phyloP scores from a whole-genome alignment of 805 yeast genomes.

The Wickerhamomyces subpelliculosus region DNA sequence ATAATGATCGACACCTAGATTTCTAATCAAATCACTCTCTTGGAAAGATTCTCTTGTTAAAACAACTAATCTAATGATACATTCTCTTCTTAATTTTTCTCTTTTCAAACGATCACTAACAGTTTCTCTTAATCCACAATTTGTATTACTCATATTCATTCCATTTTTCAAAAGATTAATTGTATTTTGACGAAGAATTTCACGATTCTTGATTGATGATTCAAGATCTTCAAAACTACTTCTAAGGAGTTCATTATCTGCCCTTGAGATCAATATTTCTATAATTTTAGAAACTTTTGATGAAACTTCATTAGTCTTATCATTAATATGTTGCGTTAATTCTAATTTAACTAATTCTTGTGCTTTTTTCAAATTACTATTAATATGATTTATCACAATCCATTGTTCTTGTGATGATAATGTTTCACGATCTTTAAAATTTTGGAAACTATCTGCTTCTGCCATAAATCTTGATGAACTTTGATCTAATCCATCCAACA shows the following conservation, averaged over 20 bases:
- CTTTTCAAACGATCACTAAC: conserved; percentile 12
- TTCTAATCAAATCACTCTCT: conserved; percentile 14
- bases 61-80: conserved; percentile 15
- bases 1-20: conserved; percentile 14
- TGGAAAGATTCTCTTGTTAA: conserved; percentile 10
- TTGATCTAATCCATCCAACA: background rate
- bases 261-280: conserved; percentile 17
- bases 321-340: conserved; percentile 6
- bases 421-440: conserved; percentile 2
- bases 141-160: conserved; percentile 11
- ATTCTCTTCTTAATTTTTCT: conserved; percentile 17
- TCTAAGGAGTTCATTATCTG: conserved; percentile 19
- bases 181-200: conserved; percentile 8
- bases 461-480: conserved; percentile 7
- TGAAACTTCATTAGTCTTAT: conserved; percentile 13
- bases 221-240: conserved; percentile 7
- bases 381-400: conserved; percentile 8
- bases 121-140: conserved; percentile 21
- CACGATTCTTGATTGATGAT: conserved; percentile 8
- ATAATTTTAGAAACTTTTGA: conserved; percentile 13
- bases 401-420: conserved; percentile 8
- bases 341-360: conserved; percentile 12
- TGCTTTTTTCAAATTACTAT: conserved; percentile 11
- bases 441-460: conserved; percentile 13
- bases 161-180: conserved; percentile 19